Conservation (phyloP, 305 asterid species). For the Lippia alba region DNA sequence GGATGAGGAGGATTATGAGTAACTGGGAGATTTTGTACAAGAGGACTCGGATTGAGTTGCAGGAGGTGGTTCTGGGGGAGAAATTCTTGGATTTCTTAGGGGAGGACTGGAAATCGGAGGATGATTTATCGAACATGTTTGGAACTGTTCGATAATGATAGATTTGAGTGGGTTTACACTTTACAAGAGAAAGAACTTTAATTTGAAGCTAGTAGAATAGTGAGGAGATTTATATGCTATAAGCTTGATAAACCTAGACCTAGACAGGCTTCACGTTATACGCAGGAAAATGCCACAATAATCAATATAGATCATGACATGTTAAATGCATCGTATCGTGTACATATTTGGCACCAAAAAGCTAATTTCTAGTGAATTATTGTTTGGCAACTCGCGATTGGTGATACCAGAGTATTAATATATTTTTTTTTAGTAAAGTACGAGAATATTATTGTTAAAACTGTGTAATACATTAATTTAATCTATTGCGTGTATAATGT, state of each 20-base stretch:
- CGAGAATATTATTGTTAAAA: no score
- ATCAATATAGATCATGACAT: no score
- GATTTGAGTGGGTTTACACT: no score
- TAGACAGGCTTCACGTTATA: neutral
- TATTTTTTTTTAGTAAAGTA: no score
- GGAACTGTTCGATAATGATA: constrained; percentile 3
- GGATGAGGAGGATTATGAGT: constrained; percentile 47
- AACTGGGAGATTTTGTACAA: constrained; percentile 43
- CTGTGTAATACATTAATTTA: no score
- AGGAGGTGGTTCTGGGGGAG: neutral
- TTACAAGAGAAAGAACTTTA: constrained; percentile 5
- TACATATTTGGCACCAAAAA: no score
- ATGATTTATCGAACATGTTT: constrained; percentile 36
- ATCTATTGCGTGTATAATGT: no score
- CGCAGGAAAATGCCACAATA: no score
- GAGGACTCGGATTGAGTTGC: constrained; percentile 25
- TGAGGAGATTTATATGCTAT: neutral
- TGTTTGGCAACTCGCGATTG: no score
- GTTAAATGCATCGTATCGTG: no score
- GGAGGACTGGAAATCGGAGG: constrained; percentile 23
- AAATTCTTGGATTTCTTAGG: constrained; percentile 33
- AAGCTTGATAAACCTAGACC: neutral
- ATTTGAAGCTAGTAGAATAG: neutral
- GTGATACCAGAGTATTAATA: no score
- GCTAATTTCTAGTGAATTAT: no score